Base-by-base conservation (phyloP, 805 yeast genomes). In the Candida broadrunensis region DNA sequence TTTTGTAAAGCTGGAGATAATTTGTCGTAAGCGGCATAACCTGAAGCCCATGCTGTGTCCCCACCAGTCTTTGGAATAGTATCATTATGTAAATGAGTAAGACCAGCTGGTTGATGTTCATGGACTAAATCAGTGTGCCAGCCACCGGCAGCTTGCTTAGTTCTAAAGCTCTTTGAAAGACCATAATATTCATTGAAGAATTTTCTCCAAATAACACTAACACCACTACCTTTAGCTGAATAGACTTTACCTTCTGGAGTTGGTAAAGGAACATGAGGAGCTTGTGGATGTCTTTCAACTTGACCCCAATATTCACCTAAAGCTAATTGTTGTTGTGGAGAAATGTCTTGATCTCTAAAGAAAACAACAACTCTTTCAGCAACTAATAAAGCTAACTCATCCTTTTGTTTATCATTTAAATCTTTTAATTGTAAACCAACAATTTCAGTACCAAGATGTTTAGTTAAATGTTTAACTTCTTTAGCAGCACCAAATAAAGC, bases 21-120 rank as follows among this genome's bases (percentile, higher is more conserved):
- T 57, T 73, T 73, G 49, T 78, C 82, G 54, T 72, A 78, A 30
- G 81, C 78, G 37, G 70, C 81, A 48, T 76, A 77, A n/a, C 81
- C 81, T 31, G 78, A 71, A 3, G 75, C 55, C 79, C 80, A 77
- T n/a, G 64, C 46, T 13, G 82, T 78, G 53, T 78, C 82, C 44
- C 82, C 82, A 36, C 82, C 82, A 23, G 67, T 69, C 1, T 48
- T 49, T 20, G 78, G 78, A 51, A 74, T 63, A 11, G 65, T 48
- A 47, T 63, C 70, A 36, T 54, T 54, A 47, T 64, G 69, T 38
- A 63, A 56, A 47, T 72, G 69, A 26, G 69, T 63, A 33, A 62
- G 55, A 36, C 67, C 69, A 4, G 68, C 67, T 2, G 69, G 67
- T 39, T 62, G 68, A 20, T 44, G 50, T 39, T 63, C 68, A 39